These are phyloP conservation scores for Ascobolus immersus DNA, from an alignment of 495 filamentous ascomycete species.

Conservation along the genomic window DNA sequence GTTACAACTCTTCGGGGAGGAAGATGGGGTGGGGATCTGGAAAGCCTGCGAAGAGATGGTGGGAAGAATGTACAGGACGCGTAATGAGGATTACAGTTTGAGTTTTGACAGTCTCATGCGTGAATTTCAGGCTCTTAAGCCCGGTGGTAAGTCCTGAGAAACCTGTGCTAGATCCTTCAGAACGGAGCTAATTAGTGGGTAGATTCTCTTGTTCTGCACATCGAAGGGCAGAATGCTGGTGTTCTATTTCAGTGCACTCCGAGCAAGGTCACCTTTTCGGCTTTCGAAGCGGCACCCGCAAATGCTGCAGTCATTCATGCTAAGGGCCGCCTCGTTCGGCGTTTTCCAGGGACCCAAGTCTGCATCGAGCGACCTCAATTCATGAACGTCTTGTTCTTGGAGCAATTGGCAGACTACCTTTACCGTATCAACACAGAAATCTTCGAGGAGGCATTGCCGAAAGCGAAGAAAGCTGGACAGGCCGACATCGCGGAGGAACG, in stretches of 20 bases:
- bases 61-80: too few species aligned
- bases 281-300: conserved; percentile 30
- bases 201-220: conserved; percentile 19
- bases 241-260: conserved; percentile 21
- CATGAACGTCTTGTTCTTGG: conserved; percentile 17
- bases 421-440: too few species aligned
- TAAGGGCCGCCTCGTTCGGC: conserved; percentile 25
- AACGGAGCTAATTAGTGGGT: conserved; percentile 1
- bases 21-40: neutral
- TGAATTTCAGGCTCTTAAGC: neutral
- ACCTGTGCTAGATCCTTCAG: neutral
- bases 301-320: conserved; percentile 24
- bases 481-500: too few species aligned
- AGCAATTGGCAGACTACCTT: too few species aligned
- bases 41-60: too few species aligned
- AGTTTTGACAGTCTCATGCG: too few species aligned
- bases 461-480: conserved; percentile 10
- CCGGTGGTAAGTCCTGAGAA: neutral
- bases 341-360: conserved; percentile 29
- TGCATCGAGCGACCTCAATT: conserved; percentile 16
- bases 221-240: conserved; percentile 35
- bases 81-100: too few species aligned
- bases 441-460: conserved; percentile 15
- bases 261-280: conserved; percentile 22
- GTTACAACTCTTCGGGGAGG: neutral